Base-by-base conservation (phyloP, 305 asterid species). In the Fraxinus xanthoxyloides region DNA sequence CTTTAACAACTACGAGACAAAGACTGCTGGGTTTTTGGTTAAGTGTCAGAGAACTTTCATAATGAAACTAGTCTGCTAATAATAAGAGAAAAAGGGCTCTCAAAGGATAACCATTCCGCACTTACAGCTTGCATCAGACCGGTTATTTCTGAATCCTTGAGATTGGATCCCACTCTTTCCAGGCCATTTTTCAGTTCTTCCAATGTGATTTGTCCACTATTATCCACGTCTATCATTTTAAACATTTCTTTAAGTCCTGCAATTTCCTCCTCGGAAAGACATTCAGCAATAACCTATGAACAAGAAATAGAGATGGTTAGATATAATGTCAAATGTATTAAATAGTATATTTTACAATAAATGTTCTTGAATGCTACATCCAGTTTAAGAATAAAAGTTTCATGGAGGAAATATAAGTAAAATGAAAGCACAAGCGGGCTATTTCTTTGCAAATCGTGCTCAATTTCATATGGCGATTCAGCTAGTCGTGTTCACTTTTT, bases 111-210 rank as follows among this genome's bases (percentile, higher is more conserved):
- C 19, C 36, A 67, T 67, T 26, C 3, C 30, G 36, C 19, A 30
- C 74, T 67, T 67, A 67, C 74, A 12, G 74, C 74, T 67, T 67
- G 74, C 74, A 67, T 28, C 38, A 67, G 8, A 67, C 36, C 2
- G 8, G 30, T 59, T 67, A 76, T 76, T 76, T 48, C 79, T 76
- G 79, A 76, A 76, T 76, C 79, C 24, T 76, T 76, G 36, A 76
- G 40, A 46, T 48, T 9, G 7, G 79, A 43, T n/a, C 69, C 79
- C 23, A 48, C 79, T 76, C 69, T 43, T 48, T 48, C 79, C 26
- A 76, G 17, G 6, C 70, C 79, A 12, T 15, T 76, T 48, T 76
- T 76, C 79, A 76, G 26, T 48, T 76, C 79, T 40, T 76, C 79
- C 12, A 46, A 56, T 3, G 70, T 76, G 67, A 76, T 76, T 13